A percentile compares a stretch with the other conserved stretches of the same genome.
Evolutionary conservation across 352 stramenopile genomes (phyloP).

Genomic region (Phytophthora chlamydospora): DNA sequence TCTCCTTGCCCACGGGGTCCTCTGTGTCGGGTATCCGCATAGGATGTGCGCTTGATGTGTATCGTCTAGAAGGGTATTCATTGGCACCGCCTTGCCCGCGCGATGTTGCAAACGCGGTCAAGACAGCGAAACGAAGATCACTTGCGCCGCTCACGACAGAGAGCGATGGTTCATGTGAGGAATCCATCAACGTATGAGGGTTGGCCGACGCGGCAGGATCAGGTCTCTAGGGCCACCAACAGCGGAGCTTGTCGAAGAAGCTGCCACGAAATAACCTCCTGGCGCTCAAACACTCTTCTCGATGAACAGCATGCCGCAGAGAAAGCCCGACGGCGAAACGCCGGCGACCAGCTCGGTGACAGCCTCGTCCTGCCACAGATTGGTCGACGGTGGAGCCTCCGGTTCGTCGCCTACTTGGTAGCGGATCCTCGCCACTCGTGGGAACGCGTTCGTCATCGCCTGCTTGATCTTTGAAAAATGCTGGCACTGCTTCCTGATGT

Average conservation of each 20-base stretch:
- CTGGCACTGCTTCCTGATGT: constrained; percentile 62
- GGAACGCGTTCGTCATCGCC: constrained; percentile 53
- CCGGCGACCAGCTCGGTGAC: constrained; percentile 58
- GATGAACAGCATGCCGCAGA: constrained; percentile 62
- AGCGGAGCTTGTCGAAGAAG: background rate
- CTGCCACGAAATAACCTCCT: background rate
- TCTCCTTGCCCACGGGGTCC: too few species aligned
- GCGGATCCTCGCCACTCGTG: constrained; percentile 42
- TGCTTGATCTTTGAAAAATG: constrained; percentile 60
- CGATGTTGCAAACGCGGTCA: too few species aligned
- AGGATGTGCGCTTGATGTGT: too few species aligned
- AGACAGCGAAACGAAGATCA: too few species aligned
- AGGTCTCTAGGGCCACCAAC: too few species aligned
- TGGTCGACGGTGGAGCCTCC: constrained; percentile 29
- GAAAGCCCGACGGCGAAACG: constrained; percentile 47
- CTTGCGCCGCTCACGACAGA: too few species aligned
- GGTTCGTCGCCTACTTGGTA: constrained; percentile 45
- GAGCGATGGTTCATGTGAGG: too few species aligned
- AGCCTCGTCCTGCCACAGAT: constrained; percentile 48
- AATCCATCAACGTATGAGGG: too few species aligned
- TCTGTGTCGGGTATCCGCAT: too few species aligned
- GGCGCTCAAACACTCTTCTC: constrained; percentile 46
- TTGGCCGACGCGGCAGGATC: too few species aligned
- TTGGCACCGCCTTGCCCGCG: too few species aligned
- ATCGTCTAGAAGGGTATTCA: too few species aligned